Evolutionary conservation across 805 yeast species (phyloP).

Genomic region (Kodamaea fukazawae): DNA sequence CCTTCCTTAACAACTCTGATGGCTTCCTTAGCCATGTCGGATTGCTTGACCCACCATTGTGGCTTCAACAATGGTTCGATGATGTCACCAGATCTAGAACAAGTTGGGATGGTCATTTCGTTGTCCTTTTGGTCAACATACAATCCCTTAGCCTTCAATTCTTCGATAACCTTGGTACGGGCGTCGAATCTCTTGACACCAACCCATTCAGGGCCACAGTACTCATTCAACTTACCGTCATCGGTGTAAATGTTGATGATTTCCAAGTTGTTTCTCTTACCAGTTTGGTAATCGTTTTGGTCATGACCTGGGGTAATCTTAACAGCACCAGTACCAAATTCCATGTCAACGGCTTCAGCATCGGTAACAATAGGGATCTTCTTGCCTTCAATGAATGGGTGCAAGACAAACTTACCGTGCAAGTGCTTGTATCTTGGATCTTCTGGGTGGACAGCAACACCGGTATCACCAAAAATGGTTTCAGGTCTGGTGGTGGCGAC

Average conservation of each 20-base stretch:
- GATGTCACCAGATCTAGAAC: slow-evolving; percentile 95
- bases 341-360: slow-evolving; percentile 96
- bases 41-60: slow-evolving; percentile 98
- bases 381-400: slow-evolving; percentile 79
- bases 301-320: slow-evolving; percentile 99
- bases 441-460: slow-evolving; percentile 95
- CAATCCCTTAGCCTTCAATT: slow-evolving; percentile 70
- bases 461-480: slow-evolving; percentile 97
- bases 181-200: slow-evolving; percentile 96
- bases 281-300: slow-evolving; percentile 93
- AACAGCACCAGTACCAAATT: slow-evolving; percentile 99
- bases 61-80: slow-evolving; percentile 97
- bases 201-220: slow-evolving; percentile 83
- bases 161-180: slow-evolving; percentile 76
- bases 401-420: slow-evolving; percentile 88
- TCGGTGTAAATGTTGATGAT: slow-evolving; percentile 89
- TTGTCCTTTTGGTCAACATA: slow-evolving; percentile 85
- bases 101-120: slow-evolving; percentile 91
- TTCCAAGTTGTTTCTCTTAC: slow-evolving; percentile 89
- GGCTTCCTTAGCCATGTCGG: slow-evolving; percentile 83
- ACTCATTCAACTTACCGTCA: slow-evolving; percentile 84
- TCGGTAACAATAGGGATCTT: slow-evolving; percentile 86
- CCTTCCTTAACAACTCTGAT: slow-evolving; percentile 83
- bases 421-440: slow-evolving; percentile 90
- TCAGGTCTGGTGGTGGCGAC: slow-evolving; percentile 99